phyloP scores from a whole-genome alignment of 176 grass and related monocot genomes.

The Eragrostis nindensis region DNA sequence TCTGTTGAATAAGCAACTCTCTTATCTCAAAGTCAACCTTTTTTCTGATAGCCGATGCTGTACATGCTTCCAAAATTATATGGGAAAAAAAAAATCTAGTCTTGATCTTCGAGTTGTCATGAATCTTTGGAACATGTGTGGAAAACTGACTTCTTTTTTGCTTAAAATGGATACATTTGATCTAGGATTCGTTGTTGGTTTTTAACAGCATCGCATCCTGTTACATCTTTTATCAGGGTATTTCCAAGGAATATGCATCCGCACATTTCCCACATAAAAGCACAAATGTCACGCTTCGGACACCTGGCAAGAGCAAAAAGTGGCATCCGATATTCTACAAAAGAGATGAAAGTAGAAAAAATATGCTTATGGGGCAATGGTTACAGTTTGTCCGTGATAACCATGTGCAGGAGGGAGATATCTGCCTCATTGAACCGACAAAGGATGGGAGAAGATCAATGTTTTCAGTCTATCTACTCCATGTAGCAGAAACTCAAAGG shows the following conservation, averaged over 20 bases:
- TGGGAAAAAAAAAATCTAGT: no score
- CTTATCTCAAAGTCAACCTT: not conserved
- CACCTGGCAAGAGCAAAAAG: slow-evolving; percentile 29
- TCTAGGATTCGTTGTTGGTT: not conserved
- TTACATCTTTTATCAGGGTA: slow-evolving; percentile 23
- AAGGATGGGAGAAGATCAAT: slow-evolving; percentile 21
- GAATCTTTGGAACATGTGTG: not conserved
- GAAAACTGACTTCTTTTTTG: not conserved
- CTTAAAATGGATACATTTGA: not conserved
- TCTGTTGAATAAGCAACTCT: not conserved
- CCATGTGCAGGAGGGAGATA: slow-evolving; percentile 48
- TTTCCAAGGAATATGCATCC: slow-evolving; percentile 37
- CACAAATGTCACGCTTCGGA: slow-evolving; percentile 27
- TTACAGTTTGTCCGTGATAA: slow-evolving; percentile 49
- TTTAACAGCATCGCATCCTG: not conserved
- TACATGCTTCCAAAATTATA: not conserved
- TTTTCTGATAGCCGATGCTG: no score
- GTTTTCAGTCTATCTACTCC: slow-evolving; percentile 47
- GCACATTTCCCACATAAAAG: slow-evolving; percentile 30
- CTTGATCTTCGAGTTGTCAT: not conserved
- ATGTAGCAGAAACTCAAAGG: not conserved
- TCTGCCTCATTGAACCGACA: slow-evolving; percentile 39
- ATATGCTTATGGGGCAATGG: slow-evolving; percentile 45
- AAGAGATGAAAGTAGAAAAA: not conserved
- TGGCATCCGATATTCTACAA: slow-evolving; percentile 47